These are phyloP conservation scores for Comarum palustre DNA, from an alignment of 306 rosid species.

Conservation along the genomic window DNA sequence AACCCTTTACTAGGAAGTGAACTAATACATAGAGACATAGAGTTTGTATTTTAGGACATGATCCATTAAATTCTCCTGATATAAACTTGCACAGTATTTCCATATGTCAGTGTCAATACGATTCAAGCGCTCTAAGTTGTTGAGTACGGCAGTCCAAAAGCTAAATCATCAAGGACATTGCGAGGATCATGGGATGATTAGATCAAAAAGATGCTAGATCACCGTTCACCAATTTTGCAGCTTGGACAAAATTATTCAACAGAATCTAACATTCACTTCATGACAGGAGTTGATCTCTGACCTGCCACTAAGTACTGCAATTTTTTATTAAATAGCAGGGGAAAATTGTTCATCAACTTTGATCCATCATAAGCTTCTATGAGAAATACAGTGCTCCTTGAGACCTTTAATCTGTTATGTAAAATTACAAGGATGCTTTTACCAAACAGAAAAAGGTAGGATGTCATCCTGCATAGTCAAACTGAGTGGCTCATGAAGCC, in stretches of 20 bases:
- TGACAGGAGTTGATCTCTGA: constrained; percentile 35
- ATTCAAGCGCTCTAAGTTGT: neutral
- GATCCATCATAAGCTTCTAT: constrained; percentile 66
- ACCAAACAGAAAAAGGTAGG: constrained; percentile 51
- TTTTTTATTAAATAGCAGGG: constrained; percentile 49
- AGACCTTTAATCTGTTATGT: constrained; percentile 77
- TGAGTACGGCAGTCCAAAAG: neutral
- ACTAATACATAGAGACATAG: neutral
- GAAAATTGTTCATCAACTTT: constrained; percentile 50
- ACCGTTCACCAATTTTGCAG: neutral
- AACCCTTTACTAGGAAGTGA: neutral
- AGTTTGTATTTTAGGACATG: neutral
- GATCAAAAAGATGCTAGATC: neutral
- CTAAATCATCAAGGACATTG: neutral
- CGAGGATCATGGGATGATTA: neutral
- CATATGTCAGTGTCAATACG: neutral
- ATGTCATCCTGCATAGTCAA: too few species aligned
- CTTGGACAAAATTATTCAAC: neutral
- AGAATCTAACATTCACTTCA: neutral
- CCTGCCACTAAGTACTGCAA: constrained; percentile 53
- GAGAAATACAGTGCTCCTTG: constrained; percentile 64
- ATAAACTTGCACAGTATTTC: neutral
- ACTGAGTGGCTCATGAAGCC: too few species aligned
- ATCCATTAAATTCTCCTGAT: neutral
- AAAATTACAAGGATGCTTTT: constrained; percentile 78